Evolutionary conservation across 345 rosid species (phyloP), one percentile per base, ranked within the genome.

Genomic region (Salix caprea): DNA sequence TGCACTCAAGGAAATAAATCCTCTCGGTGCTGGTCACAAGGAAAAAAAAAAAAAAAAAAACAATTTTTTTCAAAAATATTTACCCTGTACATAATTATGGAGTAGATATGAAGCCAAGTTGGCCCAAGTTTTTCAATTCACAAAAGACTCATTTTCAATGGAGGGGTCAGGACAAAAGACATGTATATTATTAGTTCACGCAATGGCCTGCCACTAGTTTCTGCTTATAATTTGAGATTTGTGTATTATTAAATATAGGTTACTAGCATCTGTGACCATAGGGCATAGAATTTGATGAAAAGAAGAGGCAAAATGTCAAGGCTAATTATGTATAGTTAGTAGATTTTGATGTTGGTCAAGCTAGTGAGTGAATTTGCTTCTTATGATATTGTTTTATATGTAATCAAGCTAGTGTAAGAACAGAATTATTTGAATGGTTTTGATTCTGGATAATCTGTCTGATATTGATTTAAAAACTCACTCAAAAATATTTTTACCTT

Each of bases 131-230:
- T 62, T 34, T 58, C 1, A 73, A 6, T 56, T 76, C 54, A 18
- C 28, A 24, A 11, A 67, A 21, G 50, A 48, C 19, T 58, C 74
- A 28, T 76, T 76, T 73, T 19, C 66, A 36, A 6, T 18, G 69
- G 64, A 66, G 70, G 54, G 19, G 50, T 3, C 19, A 28, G 64
- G 65, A 69, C 46, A 58, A 58, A 58, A 37, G 70, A 68, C 50
- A 18, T 67, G 32, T 60, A 34, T 34, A 34, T 34, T 5, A 34
- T 34, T 34, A 48, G 34, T 62, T 73, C 80, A 69, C 70, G 67
- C 62, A 21, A 26, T 70, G 66, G 18, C 81, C 83, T 65, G 18
- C 66, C 80, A 75, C 67, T 74, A 40, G 73, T 78, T 40, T 76
- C 60, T 58, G 42, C 69, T 21, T 46, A 28, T 48, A 34, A 52